These are phyloP conservation scores for Schrenkiella parvula DNA, from an alignment of 345 rosid species.

Conservation along the genomic window DNA sequence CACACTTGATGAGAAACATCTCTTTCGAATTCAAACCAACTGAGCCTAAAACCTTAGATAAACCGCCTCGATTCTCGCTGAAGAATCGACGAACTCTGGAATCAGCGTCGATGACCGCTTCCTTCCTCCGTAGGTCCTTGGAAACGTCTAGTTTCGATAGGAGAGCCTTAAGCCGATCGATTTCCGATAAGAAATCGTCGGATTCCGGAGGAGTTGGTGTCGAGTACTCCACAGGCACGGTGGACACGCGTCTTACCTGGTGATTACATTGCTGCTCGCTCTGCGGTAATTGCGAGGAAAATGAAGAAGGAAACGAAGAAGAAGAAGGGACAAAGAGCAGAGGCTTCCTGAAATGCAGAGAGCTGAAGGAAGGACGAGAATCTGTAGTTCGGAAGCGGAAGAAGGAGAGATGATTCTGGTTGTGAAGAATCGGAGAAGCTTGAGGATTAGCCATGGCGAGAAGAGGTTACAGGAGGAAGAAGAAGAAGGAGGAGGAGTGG, in stretches of 20 bases:
- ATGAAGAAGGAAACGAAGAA: conserved; percentile 24
- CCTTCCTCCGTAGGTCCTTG: conserved; percentile 35
- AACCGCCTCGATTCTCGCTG: conserved; percentile 26
- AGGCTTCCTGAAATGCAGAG: conserved; percentile 30
- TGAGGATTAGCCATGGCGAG: conserved; percentile 43
- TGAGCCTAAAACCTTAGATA: conserved; percentile 36
- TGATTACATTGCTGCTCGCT: conserved; percentile 12
- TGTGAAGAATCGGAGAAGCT: conserved; percentile 35
- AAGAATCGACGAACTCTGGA: conserved; percentile 53
- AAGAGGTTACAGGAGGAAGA: background rate
- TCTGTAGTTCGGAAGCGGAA: conserved; percentile 29
- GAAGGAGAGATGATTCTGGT: conserved; percentile 27
- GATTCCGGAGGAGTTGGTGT: conserved; percentile 59
- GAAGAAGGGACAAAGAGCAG: conserved; percentile 25
- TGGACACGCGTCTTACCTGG: conserved; percentile 49
- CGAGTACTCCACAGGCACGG: conserved; percentile 60
- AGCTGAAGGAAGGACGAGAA: conserved; percentile 13
- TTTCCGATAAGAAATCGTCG: conserved; percentile 56
- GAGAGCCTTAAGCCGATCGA: conserved; percentile 62
- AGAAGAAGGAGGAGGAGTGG: conserved; percentile 14
- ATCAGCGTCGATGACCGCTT: conserved; percentile 44
- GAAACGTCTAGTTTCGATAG: conserved; percentile 44
- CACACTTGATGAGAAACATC: conserved; percentile 59
- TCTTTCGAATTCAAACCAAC: conserved; percentile 44
- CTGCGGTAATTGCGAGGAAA: conserved; percentile 1